Base-by-base conservation (phyloP, 768 basidiomycete species). In the Termitomyces sp. region DNA sequence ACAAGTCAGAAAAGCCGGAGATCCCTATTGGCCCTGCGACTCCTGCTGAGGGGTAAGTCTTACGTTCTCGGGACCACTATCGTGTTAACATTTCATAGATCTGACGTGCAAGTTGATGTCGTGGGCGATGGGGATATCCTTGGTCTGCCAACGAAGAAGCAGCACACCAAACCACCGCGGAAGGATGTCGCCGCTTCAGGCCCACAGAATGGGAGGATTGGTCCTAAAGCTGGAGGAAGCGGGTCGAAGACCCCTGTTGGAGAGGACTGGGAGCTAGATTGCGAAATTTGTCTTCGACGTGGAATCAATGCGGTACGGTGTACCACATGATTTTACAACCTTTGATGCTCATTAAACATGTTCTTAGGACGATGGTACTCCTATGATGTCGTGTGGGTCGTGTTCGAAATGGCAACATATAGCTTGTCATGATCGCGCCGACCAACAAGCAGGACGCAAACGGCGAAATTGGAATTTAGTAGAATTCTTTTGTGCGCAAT, bases 321-420 rank as follows among this genome's bases (percentile, higher is more conserved):
- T 27, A 54, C 34, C 54, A 31, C 21, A 38, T 21, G 38, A 10
- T 31, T 19, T 54, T 42, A 19, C 54, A 31, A 51, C 34, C 21
- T 57, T 19, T 63, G 41, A 40, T 64, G 47, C 41, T 46, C 60
- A 59, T 62, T 5, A 37, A 8, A n/a, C 3, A 52, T 41, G 29
- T 31, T 56, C 40, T 35, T 38, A 95, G 93, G 90, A 94, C 59
- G 92, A 92, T 59, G 89, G 86, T 11, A 74, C 77, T 11, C 85
- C 89, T 3, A 80, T 96, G 73, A 82, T 93, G 67, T 92, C 84
- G 37, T 97, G 95, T 66, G 90, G 89, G 23, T 67, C 72, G 29
- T 97, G 95, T 69, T 81, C 78, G 14, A 85, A 85, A 69, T 97
- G 94, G 95, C 95, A 96, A 64, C 95, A 97, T 64, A 91, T 91